Percentiles rank a stretch among this genome's conserved stretches.
phyloP scores from a whole-genome alignment of 2,329 filamentous ascomycete species.

The Fusarium domesticum region DNA sequence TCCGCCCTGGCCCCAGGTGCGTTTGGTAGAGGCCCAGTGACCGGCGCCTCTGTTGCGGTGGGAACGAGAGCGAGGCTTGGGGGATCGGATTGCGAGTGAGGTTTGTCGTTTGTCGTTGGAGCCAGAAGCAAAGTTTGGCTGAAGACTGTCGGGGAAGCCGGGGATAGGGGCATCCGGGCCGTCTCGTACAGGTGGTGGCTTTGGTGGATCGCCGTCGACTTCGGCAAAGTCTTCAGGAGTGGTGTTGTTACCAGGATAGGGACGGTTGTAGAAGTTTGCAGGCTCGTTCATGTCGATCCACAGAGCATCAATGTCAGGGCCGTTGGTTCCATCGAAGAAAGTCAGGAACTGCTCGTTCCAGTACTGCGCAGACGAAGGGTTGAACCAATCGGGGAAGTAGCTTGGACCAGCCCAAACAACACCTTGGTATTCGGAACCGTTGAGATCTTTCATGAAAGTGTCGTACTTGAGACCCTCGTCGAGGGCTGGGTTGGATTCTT shows the following conservation, averaged over 20 bases:
- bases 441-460: constrained; percentile 47
- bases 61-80: background rate
- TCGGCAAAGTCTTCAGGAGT: constrained; percentile 35
- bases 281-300: constrained; percentile 68
- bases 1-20: constrained; percentile 15
- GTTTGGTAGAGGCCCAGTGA: constrained; percentile 11
- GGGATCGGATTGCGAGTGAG: background rate
- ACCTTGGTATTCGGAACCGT: constrained; percentile 57
- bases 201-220: constrained; percentile 51
- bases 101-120: background rate
- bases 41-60: constrained; percentile 8
- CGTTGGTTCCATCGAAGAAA: constrained; percentile 62
- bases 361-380: constrained; percentile 58
- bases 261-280: constrained; percentile 33
- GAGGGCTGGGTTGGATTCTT: constrained; percentile 36
- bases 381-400: constrained; percentile 75
- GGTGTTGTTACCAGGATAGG: constrained; percentile 39
- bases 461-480: constrained; percentile 42
- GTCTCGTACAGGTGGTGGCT: constrained; percentile 57
- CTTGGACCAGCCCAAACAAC: constrained; percentile 76
- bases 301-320: constrained; percentile 71
- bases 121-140: constrained; percentile 13
- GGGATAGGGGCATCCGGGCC: constrained; percentile 23
- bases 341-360: constrained; percentile 65
- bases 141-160: constrained; percentile 25